phyloP scores from a whole-genome alignment of 352 stramenopile genomes.

The Phytophthora hibernalis region DNA sequence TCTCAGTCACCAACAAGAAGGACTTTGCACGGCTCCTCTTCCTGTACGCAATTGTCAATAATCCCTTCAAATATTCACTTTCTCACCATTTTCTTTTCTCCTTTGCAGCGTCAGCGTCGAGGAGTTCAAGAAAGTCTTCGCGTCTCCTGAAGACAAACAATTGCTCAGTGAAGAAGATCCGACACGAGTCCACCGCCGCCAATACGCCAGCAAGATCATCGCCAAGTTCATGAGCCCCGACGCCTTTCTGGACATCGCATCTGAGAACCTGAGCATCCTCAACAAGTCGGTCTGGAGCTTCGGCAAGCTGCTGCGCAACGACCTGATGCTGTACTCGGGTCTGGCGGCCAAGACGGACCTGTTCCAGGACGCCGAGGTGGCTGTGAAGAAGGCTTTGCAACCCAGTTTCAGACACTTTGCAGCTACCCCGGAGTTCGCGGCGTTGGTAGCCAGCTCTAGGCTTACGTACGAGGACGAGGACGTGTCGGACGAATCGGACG shows the following conservation, averaged over 20 bases:
- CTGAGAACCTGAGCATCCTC: constrained; percentile 75
- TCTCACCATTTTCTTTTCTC: neutral
- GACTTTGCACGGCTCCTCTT: constrained; percentile 83
- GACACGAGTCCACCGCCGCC: constrained; percentile 46
- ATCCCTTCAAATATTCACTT: neutral
- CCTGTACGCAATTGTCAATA: constrained; percentile 37
- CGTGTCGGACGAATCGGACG: constrained; percentile 24
- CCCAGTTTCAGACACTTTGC: constrained; percentile 76
- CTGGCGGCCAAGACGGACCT: constrained; percentile 79
- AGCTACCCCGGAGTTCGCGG: constrained; percentile 58
- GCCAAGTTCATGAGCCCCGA: constrained; percentile 87
- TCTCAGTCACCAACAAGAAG: constrained; percentile 70
- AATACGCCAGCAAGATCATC: constrained; percentile 90
- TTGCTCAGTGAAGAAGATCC: constrained; percentile 29
- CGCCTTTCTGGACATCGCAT: constrained; percentile 84
- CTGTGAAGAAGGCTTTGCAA: constrained; percentile 73
- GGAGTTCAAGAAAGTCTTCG: constrained; percentile 87
- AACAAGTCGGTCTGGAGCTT: constrained; percentile 88
- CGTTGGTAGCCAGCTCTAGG: constrained; percentile 61
- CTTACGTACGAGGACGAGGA: constrained; percentile 51
- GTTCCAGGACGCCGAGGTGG: constrained; percentile 78
- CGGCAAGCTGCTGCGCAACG: constrained; percentile 72
- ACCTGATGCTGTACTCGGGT: constrained; percentile 79
- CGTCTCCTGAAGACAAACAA: constrained; percentile 5
- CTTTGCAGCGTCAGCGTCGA: constrained; percentile 70